Evolutionary conservation across 2,329 filamentous ascomycete species (phyloP), one percentile per base, ranked within the genome.

Genomic region (Fusarium torreyae): DNA sequence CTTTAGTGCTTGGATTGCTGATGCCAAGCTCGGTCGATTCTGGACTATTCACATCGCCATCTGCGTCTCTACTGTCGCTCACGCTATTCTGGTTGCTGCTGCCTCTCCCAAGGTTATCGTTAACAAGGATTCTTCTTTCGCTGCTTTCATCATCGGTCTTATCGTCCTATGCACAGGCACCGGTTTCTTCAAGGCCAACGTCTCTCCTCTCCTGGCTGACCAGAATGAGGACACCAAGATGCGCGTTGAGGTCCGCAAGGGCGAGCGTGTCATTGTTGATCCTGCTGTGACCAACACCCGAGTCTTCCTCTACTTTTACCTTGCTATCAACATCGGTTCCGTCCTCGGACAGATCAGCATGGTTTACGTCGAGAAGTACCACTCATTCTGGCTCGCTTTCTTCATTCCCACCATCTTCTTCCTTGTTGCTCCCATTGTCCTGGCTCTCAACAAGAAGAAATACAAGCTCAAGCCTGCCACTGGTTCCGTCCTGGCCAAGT

Each of bases 101-200:
- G 87, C 91, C 17, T 81, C 91, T 2, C 91, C 91, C 0, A 74
- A 77, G 5, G 88, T 92, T 48, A 89, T 94, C 46, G 80, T 86
- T 44, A 80, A 87, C 66, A 80, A 81, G 36, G 84, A 89, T 17
- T 82, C 84, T 14, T 83, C 90, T 0, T 87, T 93, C 45, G 90
- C 83, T 2, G 89, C 87, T 52, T 91, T 93, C 72, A 85, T 94
- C 74, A 87, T 94, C 75, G 91, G 91, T n/a, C 80, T 85, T 33
- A 74, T 86, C 34, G 75, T 76, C 24, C 82, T 86, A 39, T 84
- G 84, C 69, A 78, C 93, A 31, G 92, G 92, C 43, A 93, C 91
- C 2, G 92, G 92, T 66, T 91, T 92, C 74, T 94, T 94, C 87
- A 95, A 94, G 83, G 88, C 90, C 68, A 94, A 94, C 75, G 91